Evolutionary conservation across 108 stramenopile genomes (phyloP).

Genomic region (Pseudonitzschia delicatissima): DNA sequence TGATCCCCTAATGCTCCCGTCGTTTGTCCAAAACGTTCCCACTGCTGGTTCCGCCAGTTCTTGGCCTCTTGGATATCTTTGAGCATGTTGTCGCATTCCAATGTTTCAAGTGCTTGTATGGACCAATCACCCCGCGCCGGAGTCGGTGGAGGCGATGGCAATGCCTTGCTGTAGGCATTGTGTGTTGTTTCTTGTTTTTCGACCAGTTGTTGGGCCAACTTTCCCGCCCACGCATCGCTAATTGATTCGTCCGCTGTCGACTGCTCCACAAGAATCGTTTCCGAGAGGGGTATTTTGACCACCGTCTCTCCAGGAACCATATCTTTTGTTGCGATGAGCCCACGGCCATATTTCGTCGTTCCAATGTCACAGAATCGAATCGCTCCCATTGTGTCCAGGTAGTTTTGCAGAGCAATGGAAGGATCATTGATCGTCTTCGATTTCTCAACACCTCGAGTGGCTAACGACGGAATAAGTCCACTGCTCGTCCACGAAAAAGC

Average conservation of each 20-base stretch:
- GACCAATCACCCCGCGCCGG: slow-evolving; percentile 3
- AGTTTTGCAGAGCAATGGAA: background rate
- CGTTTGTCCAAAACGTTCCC: background rate
- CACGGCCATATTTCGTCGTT: background rate
- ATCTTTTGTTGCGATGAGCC: slow-evolving; percentile 2
- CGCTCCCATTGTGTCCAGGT: background rate
- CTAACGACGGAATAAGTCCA: no score
- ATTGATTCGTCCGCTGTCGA: background rate
- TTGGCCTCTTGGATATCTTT: background rate
- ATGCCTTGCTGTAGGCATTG: background rate
- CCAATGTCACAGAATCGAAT: background rate
- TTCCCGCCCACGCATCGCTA: background rate
- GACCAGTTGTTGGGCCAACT: background rate
- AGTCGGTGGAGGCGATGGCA: background rate
- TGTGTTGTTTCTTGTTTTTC: background rate
- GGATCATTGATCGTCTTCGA: no score
- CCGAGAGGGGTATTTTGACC: background rate
- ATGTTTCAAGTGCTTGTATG: background rate
- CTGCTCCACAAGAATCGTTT: background rate
- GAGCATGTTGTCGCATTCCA: background rate
- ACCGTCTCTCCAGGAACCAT: background rate
- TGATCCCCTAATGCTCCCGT: background rate
- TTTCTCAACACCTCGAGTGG: no score
- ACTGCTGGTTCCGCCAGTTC: background rate
- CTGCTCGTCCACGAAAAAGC: no score